These are phyloP conservation scores for Coelastrella sp. DNA, from an alignment of 139 green algal species.

Conservation along the genomic window DNA sequence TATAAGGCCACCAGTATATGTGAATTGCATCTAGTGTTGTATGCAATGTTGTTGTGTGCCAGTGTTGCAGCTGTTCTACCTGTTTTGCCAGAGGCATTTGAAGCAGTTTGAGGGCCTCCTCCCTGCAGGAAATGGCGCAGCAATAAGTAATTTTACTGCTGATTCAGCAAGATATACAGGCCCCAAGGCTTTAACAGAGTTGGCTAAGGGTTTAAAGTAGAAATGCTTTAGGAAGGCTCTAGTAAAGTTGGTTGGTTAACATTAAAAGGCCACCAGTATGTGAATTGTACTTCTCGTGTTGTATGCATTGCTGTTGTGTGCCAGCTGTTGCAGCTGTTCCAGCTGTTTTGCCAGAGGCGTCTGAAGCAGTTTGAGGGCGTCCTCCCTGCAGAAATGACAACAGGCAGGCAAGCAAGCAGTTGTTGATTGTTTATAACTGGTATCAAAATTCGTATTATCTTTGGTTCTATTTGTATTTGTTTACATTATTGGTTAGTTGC, in stretches of 20 bases:
- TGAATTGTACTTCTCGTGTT: conserved; percentile 5
- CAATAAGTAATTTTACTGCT: not conserved
- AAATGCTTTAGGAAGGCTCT: too few species aligned
- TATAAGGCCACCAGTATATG: too few species aligned
- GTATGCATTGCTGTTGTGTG: conserved; percentile 55
- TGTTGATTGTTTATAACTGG: not conserved
- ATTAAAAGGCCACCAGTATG: too few species aligned
- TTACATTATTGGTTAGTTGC: too few species aligned
- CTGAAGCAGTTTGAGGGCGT: conserved; percentile 30
- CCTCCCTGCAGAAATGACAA: not conserved
- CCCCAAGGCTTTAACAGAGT: too few species aligned
- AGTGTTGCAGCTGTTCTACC: conserved; percentile 77
- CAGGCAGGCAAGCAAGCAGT: too few species aligned
- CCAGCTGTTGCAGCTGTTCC: conserved; percentile 76
- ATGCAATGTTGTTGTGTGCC: conserved; percentile 61
- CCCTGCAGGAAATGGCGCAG: not conserved
- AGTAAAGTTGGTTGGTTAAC: too few species aligned
- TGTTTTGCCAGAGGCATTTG: conserved; percentile 69
- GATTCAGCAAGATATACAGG: not conserved
- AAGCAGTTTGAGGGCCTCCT: conserved; percentile 25
- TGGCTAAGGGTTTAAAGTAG: too few species aligned
- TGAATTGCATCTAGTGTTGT: conserved; percentile 10
- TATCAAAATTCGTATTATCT: not conserved
- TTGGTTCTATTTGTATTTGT: too few species aligned
- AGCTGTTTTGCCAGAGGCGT: conserved; percentile 74